Percentiles rank a stretch among this genome's conserved stretches.
Conservation (phyloP, 2,329 filamentous ascomycete genomes). For the Ascochyta viciae-villosae region DNA sequence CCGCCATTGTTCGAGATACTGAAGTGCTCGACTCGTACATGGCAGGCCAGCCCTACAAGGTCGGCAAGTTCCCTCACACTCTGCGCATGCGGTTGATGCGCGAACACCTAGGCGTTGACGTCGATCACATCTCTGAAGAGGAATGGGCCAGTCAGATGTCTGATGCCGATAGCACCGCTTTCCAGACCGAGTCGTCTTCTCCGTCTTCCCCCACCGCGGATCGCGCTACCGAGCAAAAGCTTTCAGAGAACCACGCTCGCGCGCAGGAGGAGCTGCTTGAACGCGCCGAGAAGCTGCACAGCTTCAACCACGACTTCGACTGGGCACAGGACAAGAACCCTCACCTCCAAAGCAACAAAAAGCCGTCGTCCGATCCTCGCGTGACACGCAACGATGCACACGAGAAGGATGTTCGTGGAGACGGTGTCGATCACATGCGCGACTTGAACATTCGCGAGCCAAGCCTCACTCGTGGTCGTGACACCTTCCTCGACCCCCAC, state of each 20-base stretch:
- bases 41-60: constrained; percentile 86
- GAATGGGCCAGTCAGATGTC: constrained; percentile 44
- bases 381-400: constrained; percentile 69
- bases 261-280: constrained; percentile 64
- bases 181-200: constrained; percentile 46
- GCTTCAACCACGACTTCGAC: constrained; percentile 79
- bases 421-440: constrained; percentile 76
- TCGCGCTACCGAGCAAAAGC: constrained; percentile 48
- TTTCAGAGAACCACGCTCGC: constrained; percentile 50
- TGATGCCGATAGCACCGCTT: constrained; percentile 73
- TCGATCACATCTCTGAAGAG: constrained; percentile 73
- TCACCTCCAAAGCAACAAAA: constrained; percentile 62
- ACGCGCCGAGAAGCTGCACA: constrained; percentile 64
- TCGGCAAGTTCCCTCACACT: constrained; percentile 91
- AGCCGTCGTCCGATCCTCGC: constrained; percentile 63
- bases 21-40: constrained; percentile 93
- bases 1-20: constrained; percentile 87
- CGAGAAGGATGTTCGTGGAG: constrained; percentile 77
- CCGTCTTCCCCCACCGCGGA: constrained; percentile 44
- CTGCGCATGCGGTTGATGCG: constrained; percentile 93
- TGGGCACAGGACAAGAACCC: constrained; percentile 66
- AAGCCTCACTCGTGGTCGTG: constrained; percentile 69
- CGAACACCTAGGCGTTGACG: constrained; percentile 94
- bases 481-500: constrained; percentile 71
- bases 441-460: constrained; percentile 58